Base-by-base conservation (phyloP, 164 flowering plant genomes). In the Berberis vulgaris region DNA sequence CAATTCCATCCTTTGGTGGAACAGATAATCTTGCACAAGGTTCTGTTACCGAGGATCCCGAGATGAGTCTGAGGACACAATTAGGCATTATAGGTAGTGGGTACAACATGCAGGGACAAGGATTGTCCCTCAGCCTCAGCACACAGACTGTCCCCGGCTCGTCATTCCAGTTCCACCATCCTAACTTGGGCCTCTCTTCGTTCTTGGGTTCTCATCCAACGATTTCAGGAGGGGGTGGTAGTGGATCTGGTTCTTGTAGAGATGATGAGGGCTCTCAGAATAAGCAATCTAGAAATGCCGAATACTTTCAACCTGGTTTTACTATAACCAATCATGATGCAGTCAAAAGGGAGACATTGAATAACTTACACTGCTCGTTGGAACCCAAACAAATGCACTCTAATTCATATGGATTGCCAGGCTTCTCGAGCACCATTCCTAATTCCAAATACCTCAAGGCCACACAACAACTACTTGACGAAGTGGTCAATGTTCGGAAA, bases 401-500 rank as follows among this genome's bases (percentile, higher is more conserved):
- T 7, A 45, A 70, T 68, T 73, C 61, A 11, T 79, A 66, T 70
- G 87, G 71, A 13, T 7, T 71, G 26, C 59, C 76, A 1, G 74
- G 75, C 7, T 50, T 66, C 64, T 57, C 79, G 13, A 76, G 71
- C 65, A 66, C 70, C 5, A 74, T 77, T 55, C 69, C 78, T 12
- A 81, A 80, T 68, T 85, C 96, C 40, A 85, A 75, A 59, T 90
- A 84, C 76, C 80, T 90, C 42, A 84, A 80, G 75, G 86, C 85
- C 7, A 83, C 86, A 43, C 96, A 87, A 59, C 82, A 83, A 60
- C 72, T 93, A 65, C 96, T 93, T 53, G 92, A 90, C 69, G 98
- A 93, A 74, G 82, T 86, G 12, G 94, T 87, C 65, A 85, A 72
- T 74, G 84, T 93, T 54, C 75, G 74, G 44, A 79, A 78, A 65